These are phyloP conservation scores for Lipomyces kockii DNA, from an alignment of 805 yeast species.

Conservation along the genomic window DNA sequence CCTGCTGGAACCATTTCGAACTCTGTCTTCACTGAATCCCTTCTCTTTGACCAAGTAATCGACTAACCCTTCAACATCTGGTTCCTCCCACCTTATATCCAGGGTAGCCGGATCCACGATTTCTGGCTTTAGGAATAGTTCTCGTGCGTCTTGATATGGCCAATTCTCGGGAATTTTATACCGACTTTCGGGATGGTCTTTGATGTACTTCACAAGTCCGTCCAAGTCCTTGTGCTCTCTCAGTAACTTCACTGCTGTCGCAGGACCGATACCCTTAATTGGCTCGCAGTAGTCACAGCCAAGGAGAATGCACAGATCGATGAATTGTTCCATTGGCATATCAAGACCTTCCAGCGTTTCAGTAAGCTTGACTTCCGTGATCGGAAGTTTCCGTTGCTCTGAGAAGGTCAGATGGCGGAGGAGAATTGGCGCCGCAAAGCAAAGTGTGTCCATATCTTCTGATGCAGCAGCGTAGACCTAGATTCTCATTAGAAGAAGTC, in stretches of 20 bases:
- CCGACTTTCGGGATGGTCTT: constrained; percentile 57
- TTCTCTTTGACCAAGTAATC: constrained; percentile 83
- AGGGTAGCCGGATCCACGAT: constrained; percentile 65
- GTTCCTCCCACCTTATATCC: constrained; percentile 83
- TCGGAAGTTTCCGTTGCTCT: constrained; percentile 90
- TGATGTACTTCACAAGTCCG: constrained; percentile 64
- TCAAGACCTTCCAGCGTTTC: constrained; percentile 77
- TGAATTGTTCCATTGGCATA: constrained; percentile 57
- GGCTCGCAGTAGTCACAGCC: constrained; percentile 99
- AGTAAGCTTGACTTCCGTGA: constrained; percentile 75
- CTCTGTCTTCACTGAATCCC: constrained; percentile 92
- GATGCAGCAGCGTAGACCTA: constrained; percentile 88
- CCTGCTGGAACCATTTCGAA: constrained; percentile 83
- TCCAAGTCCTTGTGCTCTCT: constrained; percentile 84
- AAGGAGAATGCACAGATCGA: constrained; percentile 87
- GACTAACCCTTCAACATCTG: constrained; percentile 81
- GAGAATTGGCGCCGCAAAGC: constrained; percentile 83
- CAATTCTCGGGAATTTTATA: constrained; percentile 90
- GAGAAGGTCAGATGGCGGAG: constrained; percentile 91
- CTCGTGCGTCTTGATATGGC: constrained; percentile 89
- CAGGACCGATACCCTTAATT: constrained; percentile 94
- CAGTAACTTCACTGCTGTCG: constrained; percentile 85
- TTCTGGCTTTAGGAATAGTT: constrained; percentile 82
- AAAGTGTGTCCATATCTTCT: constrained; percentile 98
- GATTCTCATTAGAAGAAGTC: neutral